A percentile compares a stretch with the other conserved stretches of the same genome.
Evolutionary conservation across 2,329 filamentous ascomycete species (phyloP).

Genomic region (Pyrenophora tritici-repentis): DNA sequence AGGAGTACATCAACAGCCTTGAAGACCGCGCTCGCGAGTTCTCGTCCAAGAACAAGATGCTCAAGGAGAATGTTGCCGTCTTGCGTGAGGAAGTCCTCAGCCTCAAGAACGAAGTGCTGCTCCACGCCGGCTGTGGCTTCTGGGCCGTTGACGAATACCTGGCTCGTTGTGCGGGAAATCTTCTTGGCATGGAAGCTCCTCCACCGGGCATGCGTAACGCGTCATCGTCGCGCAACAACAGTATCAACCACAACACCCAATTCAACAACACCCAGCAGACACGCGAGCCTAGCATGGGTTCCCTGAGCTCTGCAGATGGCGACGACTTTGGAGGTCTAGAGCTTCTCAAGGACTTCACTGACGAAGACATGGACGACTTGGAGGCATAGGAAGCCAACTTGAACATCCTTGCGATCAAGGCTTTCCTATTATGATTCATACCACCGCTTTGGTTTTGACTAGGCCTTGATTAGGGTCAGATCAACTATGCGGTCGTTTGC

Average conservation of each 20-base stretch:
- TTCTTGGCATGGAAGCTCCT: constrained; percentile 36
- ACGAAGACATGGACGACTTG: constrained; percentile 31
- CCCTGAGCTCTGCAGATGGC: constrained; percentile 19
- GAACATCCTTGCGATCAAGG: neutral
- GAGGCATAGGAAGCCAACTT: constrained; percentile 8
- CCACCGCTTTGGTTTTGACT: neutral
- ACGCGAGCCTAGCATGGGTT: constrained; percentile 16
- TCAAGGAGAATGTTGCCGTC: constrained; percentile 42
- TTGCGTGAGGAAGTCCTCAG: constrained; percentile 43
- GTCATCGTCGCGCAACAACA: constrained; percentile 5
- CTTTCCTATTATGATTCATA: neutral
- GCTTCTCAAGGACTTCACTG: constrained; percentile 38
- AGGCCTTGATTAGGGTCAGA: neutral
- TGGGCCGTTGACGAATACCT: constrained; percentile 48
- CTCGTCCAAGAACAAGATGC: constrained; percentile 41
- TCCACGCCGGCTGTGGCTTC: constrained; percentile 45
- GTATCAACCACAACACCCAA: constrained; percentile 6
- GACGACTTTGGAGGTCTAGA: constrained; percentile 40
- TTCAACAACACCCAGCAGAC: constrained; percentile 5
- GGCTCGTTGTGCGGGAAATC: constrained; percentile 42
- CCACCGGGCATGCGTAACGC: constrained; percentile 1
- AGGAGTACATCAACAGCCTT: constrained; percentile 59
- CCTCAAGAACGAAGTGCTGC: constrained; percentile 46
- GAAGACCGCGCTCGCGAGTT: constrained; percentile 53
- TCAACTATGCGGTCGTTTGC: neutral